phyloP scores from a whole-genome alignment of 257 asterid species.

The Gentiana dahurica region DNA sequence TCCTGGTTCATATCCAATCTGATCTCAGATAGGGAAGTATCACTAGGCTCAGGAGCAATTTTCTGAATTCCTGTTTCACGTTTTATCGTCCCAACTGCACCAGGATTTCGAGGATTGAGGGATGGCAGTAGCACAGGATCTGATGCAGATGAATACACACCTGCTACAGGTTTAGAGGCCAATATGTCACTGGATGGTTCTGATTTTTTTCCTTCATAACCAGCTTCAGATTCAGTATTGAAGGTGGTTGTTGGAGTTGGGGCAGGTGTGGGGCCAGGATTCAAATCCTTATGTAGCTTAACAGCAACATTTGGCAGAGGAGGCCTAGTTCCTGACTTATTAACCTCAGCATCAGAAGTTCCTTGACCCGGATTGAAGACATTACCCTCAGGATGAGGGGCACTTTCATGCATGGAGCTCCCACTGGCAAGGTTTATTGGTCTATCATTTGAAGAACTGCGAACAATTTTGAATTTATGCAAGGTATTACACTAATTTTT shows the following conservation, averaged over 20 bases:
- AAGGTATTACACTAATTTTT: not conserved
- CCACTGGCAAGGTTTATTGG: conserved; percentile 9
- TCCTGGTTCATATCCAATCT: conserved; percentile 16
- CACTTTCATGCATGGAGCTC: conserved; percentile 14
- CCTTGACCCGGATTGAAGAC: conserved; percentile 8
- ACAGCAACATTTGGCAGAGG: conserved; percentile 13
- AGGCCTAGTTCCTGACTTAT: conserved; percentile 15
- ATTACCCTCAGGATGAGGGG: conserved; percentile 10
- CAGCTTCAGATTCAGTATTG: conserved; percentile 15
- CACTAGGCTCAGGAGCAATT: conserved; percentile 19
- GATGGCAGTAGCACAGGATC: conserved; percentile 46
- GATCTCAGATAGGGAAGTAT: conserved; percentile 9
- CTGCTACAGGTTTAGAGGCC: conserved; percentile 20
- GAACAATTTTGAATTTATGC: conserved; percentile 5
- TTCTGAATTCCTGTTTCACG: conserved; percentile 33
- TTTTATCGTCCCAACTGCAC: conserved; percentile 28
- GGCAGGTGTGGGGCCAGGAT: conserved; percentile 35
- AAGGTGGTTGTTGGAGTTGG: conserved; percentile 27
- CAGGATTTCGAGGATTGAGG: conserved; percentile 25
- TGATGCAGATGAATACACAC: conserved; percentile 38
- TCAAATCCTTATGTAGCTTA: conserved; percentile 14
- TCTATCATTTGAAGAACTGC: conserved; percentile 14
- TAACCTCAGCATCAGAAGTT: conserved; percentile 9
- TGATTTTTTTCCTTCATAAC: conserved; percentile 21
- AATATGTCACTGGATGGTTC: conserved; percentile 20